Conservation (phyloP, 257 asterid species). For the Solanum sejunctum region DNA sequence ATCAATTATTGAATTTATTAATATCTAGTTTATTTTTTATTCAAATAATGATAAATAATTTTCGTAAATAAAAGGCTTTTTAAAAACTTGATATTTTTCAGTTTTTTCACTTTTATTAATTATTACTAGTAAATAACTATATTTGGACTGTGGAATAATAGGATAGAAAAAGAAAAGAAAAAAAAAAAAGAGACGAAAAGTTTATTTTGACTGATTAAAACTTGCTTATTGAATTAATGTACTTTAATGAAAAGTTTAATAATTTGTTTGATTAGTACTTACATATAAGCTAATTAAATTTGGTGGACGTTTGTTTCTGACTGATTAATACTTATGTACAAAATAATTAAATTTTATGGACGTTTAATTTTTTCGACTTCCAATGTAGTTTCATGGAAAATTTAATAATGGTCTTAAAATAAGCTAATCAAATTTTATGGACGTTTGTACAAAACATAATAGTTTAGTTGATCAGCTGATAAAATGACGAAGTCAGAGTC, state of each 20-base stretch:
- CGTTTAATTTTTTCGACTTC: background rate
- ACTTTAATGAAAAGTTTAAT: background rate
- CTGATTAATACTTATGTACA: background rate
- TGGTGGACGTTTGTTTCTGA: background rate
- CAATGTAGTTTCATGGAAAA: background rate
- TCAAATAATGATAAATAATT: no score
- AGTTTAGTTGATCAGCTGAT: background rate
- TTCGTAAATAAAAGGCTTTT: no score
- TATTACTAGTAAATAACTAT: no score
- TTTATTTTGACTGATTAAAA: background rate
- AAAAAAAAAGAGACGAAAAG: no score
- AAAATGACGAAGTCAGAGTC: no score
- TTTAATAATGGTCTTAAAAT: background rate
- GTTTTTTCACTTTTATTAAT: no score
- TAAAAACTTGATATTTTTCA: no score
- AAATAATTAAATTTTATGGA: background rate
- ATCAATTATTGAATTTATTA: no score
- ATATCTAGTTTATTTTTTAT: no score
- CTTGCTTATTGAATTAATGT: background rate
- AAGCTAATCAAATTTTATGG: background rate
- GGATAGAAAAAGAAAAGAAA: no score
- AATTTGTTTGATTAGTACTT: background rate
- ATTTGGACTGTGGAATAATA: no score
- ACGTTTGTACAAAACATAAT: background rate
- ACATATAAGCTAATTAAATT: background rate